phyloP scores from a whole-genome alignment of 2,329 filamentous ascomycete genomes.

The Colletotrichum tropicicola region DNA sequence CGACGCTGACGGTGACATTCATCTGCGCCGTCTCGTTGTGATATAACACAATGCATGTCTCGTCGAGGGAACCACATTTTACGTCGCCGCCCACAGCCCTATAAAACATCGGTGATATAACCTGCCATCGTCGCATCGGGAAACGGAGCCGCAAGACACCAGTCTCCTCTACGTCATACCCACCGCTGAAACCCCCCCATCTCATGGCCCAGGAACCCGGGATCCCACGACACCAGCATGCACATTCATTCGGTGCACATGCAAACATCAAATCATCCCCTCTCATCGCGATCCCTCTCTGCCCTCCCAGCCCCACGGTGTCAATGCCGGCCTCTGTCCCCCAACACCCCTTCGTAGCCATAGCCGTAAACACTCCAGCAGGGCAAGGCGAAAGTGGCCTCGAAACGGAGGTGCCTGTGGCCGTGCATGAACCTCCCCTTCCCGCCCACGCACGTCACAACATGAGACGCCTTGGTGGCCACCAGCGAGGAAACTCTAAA shows the following conservation, averaged over 20 bases:
- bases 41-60: too few relatives aligned
- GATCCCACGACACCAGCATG: not conserved
- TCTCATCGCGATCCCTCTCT: not conserved
- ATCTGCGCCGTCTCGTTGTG: not conserved
- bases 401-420: not conserved
- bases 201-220: not conserved
- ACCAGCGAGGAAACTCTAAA: not conserved
- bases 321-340: not conserved
- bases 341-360: not conserved
- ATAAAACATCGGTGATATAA: not conserved
- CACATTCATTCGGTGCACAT: not conserved
- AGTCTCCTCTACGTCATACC: slow-evolving; percentile 4
- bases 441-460: slow-evolving; percentile 4
- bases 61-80: not conserved
- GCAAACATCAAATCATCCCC: not conserved
- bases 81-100: not conserved
- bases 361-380: not conserved
- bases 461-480: not conserved
- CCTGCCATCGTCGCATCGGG: not conserved
- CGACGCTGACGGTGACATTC: not conserved
- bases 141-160: not conserved
- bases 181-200: slow-evolving; percentile 12
- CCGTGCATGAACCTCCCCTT: slow-evolving; percentile 12
- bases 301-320: not conserved
- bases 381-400: not conserved